phyloP scores from a whole-genome alignment of 2,329 filamentous ascomycete species.

The Dothideomycetes sp. region DNA sequence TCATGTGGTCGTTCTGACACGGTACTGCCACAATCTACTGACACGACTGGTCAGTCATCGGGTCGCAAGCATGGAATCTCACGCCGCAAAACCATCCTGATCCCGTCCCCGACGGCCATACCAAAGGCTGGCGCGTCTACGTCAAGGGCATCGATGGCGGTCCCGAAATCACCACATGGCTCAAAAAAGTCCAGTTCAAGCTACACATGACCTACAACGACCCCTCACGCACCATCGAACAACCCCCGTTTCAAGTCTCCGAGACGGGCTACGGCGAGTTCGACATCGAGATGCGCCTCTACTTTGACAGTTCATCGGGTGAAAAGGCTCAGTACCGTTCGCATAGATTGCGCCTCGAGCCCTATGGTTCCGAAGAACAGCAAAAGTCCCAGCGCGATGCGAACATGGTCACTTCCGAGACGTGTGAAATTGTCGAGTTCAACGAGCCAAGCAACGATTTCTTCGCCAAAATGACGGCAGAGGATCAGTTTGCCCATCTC shows the following conservation, averaged over 20 bases:
- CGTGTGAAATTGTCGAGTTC: conserved; percentile 90
- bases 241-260: conserved; percentile 65
- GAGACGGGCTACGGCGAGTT: conserved; percentile 99
- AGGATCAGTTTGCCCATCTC: conserved; percentile 48
- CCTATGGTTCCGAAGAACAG: conserved; percentile 72
- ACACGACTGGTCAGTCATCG: conserved; percentile 30
- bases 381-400: conserved; percentile 55
- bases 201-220: conserved; percentile 95
- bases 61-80: conserved; percentile 44
- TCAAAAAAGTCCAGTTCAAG: conserved; percentile 96
- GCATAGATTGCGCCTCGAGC: conserved; percentile 83
- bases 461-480: conserved; percentile 74
- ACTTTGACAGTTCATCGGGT: conserved; percentile 76
- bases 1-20: not conserved
- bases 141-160: conserved; percentile 83
- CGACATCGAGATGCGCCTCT: conserved; percentile 88
- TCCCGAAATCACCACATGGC: conserved; percentile 81
- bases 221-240: conserved; percentile 74
- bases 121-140: conserved; percentile 93
- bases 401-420: conserved; percentile 64
- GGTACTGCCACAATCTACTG: not conserved
- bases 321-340: conserved; percentile 96
- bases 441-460: conserved; percentile 93
- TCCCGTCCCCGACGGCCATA: conserved; percentile 79
- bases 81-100: conserved; percentile 69